Evolutionary conservation across 306 rosid species (phyloP).

Genomic region (Quercus alba): DNA sequence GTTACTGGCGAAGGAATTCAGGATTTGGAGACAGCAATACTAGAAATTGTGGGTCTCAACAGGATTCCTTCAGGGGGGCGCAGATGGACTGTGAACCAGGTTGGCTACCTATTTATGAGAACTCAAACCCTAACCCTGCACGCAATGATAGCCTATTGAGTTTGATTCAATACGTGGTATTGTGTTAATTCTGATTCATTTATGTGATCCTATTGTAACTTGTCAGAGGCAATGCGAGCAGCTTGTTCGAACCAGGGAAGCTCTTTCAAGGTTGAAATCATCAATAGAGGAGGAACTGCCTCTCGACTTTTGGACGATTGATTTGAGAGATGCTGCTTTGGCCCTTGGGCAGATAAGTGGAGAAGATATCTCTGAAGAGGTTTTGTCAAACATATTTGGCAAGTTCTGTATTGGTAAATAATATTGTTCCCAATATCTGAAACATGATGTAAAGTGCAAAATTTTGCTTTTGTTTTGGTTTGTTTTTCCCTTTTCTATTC

Average conservation of each 20-base stretch:
- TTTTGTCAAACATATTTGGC: conserved; percentile 79
- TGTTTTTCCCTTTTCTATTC: too few relatives aligned
- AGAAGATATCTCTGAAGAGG: conserved; percentile 92
- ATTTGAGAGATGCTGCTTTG: conserved; percentile 81
- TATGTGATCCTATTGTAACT: conserved; percentile 8
- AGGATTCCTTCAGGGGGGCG: conserved; percentile 65
- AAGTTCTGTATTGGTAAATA: conserved; percentile 92
- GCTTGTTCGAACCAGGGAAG: conserved; percentile 87
- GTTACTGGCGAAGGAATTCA: conserved; percentile 85
- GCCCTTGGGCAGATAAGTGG: conserved; percentile 92
- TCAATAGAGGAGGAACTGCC: conserved; percentile 84
- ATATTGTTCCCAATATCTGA: conserved; percentile 9
- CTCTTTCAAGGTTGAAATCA: conserved; percentile 62
- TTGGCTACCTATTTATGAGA: conserved; percentile 10
- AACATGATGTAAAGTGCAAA: background rate
- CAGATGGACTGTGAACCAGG: conserved; percentile 94
- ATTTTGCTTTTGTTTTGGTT: background rate
- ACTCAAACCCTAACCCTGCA: background rate
- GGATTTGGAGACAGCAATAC: conserved; percentile 72
- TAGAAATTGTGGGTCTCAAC: conserved; percentile 75
- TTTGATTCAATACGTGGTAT: background rate
- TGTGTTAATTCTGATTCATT: conserved; percentile 4
- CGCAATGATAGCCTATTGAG: background rate
- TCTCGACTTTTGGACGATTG: conserved; percentile 93
- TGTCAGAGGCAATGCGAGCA: conserved; percentile 95